These are phyloP conservation scores for Thelonectria olida DNA, from an alignment of 2,329 filamentous ascomycete genomes.

Conservation along the genomic window DNA sequence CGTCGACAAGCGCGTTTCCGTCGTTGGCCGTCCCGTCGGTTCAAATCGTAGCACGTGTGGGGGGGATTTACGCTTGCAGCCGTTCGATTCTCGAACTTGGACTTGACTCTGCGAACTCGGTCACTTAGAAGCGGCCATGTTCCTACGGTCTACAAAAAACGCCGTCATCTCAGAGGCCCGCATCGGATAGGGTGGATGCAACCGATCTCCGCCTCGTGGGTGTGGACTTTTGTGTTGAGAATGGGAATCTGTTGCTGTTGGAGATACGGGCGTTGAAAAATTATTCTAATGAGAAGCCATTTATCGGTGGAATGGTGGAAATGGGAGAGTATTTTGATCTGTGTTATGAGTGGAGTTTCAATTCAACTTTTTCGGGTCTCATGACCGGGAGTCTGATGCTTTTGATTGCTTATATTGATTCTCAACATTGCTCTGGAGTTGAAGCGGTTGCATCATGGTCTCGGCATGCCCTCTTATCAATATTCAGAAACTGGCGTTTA, in stretches of 20 bases:
- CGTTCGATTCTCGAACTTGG: background rate
- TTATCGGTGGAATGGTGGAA: constrained; percentile 5
- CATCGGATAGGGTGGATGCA: background rate
- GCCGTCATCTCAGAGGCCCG: background rate
- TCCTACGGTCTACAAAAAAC: background rate
- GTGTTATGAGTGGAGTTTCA: background rate
- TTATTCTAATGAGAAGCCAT: background rate
- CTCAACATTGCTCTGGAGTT: background rate
- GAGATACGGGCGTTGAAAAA: background rate
- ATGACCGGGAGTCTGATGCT: background rate
- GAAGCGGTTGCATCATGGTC: constrained; percentile 1
- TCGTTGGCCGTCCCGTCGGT: background rate
- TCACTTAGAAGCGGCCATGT: constrained; percentile 9
- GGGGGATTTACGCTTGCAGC: constrained; percentile 10
- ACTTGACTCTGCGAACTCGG: background rate
- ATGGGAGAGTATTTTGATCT: background rate
- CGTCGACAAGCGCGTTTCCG: constrained; percentile 10
- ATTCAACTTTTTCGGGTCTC: background rate
- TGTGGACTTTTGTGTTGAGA: constrained; percentile 1
- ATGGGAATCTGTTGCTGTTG: constrained; percentile 7
- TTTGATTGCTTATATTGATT: background rate
- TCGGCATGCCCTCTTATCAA: background rate
- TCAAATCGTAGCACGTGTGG: constrained; percentile 13
- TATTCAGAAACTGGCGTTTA: background rate
- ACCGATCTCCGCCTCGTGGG: background rate